Percentiles rank a stretch among this genome's conserved stretches.
Evolutionary conservation across 306 rosid genomes (phyloP).

Genomic region (Begonia masoniana): DNA sequence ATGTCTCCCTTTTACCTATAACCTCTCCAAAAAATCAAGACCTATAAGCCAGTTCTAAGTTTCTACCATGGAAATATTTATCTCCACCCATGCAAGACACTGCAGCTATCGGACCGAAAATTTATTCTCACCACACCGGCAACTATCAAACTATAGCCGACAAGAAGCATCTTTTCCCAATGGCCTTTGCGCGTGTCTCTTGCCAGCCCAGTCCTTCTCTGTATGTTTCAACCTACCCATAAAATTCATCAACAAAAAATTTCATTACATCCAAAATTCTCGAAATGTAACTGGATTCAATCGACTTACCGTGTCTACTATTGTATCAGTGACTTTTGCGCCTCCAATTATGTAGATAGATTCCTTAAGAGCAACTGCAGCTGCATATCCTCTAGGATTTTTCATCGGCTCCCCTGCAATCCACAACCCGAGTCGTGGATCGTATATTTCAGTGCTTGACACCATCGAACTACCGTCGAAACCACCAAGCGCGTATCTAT

Average conservation of each 20-base stretch:
- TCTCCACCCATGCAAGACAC: too few species aligned
- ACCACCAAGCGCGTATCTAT: constrained; percentile 60
- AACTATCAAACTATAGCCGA: constrained; percentile 31
- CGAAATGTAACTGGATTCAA: too few species aligned
- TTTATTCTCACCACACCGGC: background rate
- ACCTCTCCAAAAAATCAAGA: too few species aligned
- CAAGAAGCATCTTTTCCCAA: constrained; percentile 46
- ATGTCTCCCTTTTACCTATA: too few species aligned
- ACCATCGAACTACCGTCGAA: constrained; percentile 39
- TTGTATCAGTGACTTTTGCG: constrained; percentile 14
- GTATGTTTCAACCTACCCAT: constrained; percentile 54
- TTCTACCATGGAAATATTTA: too few species aligned
- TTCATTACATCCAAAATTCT: background rate
- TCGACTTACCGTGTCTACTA: constrained; percentile 29
- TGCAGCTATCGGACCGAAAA: too few species aligned
- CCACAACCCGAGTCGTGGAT: constrained; percentile 40
- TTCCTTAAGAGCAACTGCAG: constrained; percentile 47
- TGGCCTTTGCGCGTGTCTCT: constrained; percentile 14
- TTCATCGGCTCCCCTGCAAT: constrained; percentile 37
- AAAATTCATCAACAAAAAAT: background rate
- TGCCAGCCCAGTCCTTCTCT: constrained; percentile 59
- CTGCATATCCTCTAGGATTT: constrained; percentile 28
- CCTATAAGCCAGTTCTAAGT: too few species aligned
- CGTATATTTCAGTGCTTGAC: constrained; percentile 36
- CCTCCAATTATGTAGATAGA: constrained; percentile 63